phyloP scores from a whole-genome alignment of 2,329 filamentous ascomycete species.

The Sphaerulina vaccinii region DNA sequence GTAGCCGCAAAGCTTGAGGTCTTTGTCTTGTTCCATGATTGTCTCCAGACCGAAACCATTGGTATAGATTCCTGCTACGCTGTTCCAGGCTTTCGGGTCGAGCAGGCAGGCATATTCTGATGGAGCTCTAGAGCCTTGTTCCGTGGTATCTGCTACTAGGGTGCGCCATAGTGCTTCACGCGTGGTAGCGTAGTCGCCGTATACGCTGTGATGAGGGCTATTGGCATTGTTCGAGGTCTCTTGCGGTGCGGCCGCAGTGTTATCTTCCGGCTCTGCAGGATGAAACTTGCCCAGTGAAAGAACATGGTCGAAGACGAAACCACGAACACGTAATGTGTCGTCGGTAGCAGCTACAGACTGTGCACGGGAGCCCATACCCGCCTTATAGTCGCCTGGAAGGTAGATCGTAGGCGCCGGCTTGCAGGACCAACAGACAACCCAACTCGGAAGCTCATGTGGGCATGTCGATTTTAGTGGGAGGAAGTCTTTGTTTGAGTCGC shows the following conservation, averaged over 20 bases:
- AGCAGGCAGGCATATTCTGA: background rate
- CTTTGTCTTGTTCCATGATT: background rate
- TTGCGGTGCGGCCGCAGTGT: too few species aligned
- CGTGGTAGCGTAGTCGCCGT: background rate
- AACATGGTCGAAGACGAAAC: background rate
- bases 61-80: background rate
- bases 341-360: too few species aligned
- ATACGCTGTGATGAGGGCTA: background rate
- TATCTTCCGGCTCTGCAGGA: too few species aligned
- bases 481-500: too few species aligned
- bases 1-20: background rate
- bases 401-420: background rate
- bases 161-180: background rate
- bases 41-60: background rate
- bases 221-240: background rate
- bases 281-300: background rate
- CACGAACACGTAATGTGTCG: too few species aligned
- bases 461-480: too few species aligned
- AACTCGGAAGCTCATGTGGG: background rate
- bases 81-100: background rate
- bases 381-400: background rate
- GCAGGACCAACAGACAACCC: background rate
- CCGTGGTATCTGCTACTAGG: background rate
- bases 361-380: too few species aligned
- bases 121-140: background rate